These are phyloP conservation scores for Leccinellum luteum DNA, from an alignment of 768 basidiomycete species.

Conservation along the genomic window DNA sequence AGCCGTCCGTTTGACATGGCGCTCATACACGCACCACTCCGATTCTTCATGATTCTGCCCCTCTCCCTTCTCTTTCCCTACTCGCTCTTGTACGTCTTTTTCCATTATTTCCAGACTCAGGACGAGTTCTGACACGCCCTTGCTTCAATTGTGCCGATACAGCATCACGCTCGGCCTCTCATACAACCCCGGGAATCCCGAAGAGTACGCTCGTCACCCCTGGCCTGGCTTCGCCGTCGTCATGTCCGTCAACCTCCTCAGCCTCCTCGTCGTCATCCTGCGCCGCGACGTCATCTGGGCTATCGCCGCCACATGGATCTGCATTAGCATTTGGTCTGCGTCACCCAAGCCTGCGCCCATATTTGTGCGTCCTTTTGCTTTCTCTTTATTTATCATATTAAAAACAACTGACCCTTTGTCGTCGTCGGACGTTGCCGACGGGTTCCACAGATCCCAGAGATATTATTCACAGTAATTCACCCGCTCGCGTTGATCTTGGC, in stretches of 20 bases:
- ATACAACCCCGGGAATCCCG: slow-evolving; percentile 46
- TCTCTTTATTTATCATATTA: not conserved
- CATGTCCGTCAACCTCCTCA: slow-evolving; percentile 58
- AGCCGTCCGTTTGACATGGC: slow-evolving; percentile 70
- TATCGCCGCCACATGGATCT: slow-evolving; percentile 71
- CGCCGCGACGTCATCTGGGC: slow-evolving; percentile 74
- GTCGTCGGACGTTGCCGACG: not conserved
- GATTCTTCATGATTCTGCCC: slow-evolving; percentile 64
- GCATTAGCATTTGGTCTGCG: slow-evolving; percentile 59
- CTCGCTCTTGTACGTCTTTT: slow-evolving; percentile 48
- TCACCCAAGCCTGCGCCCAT: slow-evolving; percentile 64
- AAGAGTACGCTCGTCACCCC: slow-evolving; percentile 56
- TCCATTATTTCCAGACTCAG: no score
- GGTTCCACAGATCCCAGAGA: slow-evolving; percentile 49
- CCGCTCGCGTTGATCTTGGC: slow-evolving; percentile 56
- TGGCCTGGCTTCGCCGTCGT: slow-evolving; percentile 76
- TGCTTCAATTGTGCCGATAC: not conserved
- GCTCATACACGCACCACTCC: slow-evolving; percentile 85
- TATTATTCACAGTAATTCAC: slow-evolving; percentile 64
- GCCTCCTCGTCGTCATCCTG: slow-evolving; percentile 51
- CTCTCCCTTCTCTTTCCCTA: slow-evolving; percentile 45
- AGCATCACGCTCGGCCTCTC: slow-evolving; percentile 71
- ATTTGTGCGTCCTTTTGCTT: slow-evolving; percentile 44
- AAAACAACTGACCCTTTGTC: not conserved
- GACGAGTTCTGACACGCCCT: not conserved